These are phyloP conservation scores for Mimosa bimucronata DNA, from an alignment of 306 rosid species.

Conservation along the genomic window DNA sequence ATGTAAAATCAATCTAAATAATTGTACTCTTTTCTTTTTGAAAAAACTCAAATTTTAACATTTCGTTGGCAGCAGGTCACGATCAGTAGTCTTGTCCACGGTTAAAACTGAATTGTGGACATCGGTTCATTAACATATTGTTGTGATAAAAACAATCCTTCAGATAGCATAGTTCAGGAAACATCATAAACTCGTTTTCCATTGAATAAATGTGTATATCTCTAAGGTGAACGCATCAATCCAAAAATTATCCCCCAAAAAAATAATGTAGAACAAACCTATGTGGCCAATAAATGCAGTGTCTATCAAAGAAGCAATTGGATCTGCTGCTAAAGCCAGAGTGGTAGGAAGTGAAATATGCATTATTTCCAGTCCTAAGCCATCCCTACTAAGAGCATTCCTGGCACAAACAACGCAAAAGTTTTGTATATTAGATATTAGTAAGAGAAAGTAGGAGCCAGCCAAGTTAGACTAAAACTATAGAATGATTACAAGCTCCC, in stretches of 20 bases:
- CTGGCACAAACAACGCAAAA: slow-evolving; percentile 22
- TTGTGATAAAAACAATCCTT: slow-evolving; percentile 9
- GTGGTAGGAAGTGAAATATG: slow-evolving; percentile 46
- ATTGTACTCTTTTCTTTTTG: too few species aligned
- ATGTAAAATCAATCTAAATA: too few species aligned
- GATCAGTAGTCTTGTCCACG: too few species aligned
- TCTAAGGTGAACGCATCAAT: neutral
- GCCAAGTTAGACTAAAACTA: neutral
- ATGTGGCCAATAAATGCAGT: slow-evolving; percentile 55
- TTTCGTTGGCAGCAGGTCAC: too few species aligned
- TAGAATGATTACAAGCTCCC: neutral
- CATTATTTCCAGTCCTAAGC: slow-evolving; percentile 48
- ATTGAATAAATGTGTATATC: neutral
- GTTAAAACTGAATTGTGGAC: too few species aligned
- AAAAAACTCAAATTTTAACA: too few species aligned
- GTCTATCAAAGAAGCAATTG: slow-evolving; percentile 53
- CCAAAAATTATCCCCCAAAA: neutral
- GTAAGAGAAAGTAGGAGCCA: neutral
- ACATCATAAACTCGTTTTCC: neutral
- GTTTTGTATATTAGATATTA: neutral
- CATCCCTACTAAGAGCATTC: slow-evolving; percentile 40
- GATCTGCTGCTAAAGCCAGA: slow-evolving; percentile 55
- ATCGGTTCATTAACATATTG: neutral
- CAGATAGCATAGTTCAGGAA: slow-evolving; percentile 7
- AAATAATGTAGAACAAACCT: slow-evolving; percentile 36